Base-by-base conservation (phyloP, 352 stramenopile genomes). In the Phytopythium mirpurense region DNA sequence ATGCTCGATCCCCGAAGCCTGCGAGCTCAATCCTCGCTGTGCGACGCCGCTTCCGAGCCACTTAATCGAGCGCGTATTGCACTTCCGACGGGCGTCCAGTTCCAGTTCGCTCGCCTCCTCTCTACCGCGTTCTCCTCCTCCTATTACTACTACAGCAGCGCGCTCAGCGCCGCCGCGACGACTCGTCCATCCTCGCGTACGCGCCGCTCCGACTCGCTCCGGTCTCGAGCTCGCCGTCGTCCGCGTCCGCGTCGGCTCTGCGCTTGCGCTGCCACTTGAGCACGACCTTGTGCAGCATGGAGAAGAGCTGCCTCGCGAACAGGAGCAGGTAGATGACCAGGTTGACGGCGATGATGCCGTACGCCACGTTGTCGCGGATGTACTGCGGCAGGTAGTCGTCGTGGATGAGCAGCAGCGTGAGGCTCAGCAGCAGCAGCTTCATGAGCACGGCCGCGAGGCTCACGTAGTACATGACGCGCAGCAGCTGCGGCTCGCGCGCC, bases 391-490 rank as follows among this genome's bases (percentile, higher is more conserved):
- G 92, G 44, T 82, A 78, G 51, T 92, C 72, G 44, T 90, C 81
- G 31, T 84, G 75, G 19, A 80, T 76, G 47, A 95, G 68, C 54
- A 92, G 69, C 27, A 91, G 62, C 80, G 90, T 92, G 51, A 93
- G 70, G 54, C 65, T 83, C 23, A 95, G 70, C 14, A 93, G 75
- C 50, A 92, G 70, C 21, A 90, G 55, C 65, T 95, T 95, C 63
- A 90, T 69, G 40, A 92, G 89, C 24, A 91, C 73, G 2, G 81
- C 90, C 14, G 67, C 54, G 36, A 92, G 66, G 29, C 78, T 83
- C 32, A 95, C 81, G 64, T 92, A 93, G 64, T 88, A 93, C 55
- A 93, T 63, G 49, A 93, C 89, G 4, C 83, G 73, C 47, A 93
- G 62, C 34, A 92, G 52, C 50, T 91, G 90, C 1, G 85, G 85